Conservation (phyloP, 179 eudicot genomes). For the Spinacia oleracea region DNA sequence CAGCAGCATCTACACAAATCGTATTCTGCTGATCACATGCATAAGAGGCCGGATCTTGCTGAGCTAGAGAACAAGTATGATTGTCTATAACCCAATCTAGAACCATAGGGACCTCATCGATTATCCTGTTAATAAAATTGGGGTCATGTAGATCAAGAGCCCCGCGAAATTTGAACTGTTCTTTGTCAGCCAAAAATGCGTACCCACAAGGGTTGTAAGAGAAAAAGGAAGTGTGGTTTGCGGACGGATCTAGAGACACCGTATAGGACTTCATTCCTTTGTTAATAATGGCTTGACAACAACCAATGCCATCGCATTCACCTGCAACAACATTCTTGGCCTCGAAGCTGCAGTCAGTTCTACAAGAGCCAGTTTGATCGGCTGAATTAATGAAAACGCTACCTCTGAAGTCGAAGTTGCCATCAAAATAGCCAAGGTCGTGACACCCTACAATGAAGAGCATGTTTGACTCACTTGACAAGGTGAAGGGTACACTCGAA, state of each 20-base stretch:
- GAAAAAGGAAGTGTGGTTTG: not conserved
- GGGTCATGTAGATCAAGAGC: not conserved
- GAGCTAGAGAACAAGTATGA: not conserved
- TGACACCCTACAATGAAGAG: not conserved
- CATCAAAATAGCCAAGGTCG: not conserved
- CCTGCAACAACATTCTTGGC: not conserved
- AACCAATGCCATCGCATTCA: not conserved
- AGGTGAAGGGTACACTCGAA: not conserved
- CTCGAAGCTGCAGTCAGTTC: not conserved
- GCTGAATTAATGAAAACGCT: not conserved
- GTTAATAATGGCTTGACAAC: not conserved
- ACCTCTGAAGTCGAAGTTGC: not conserved
- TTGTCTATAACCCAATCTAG: not conserved
- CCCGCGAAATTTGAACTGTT: not conserved
- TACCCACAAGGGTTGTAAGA: not conserved
- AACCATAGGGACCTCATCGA: not conserved
- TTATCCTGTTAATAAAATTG: not conserved
- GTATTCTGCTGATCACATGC: not conserved
- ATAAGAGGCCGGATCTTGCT: not conserved
- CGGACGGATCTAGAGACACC: rapidly evolving
- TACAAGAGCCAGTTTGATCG: not conserved
- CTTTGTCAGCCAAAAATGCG: not conserved
- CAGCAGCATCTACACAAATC: not conserved
- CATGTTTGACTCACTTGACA: not conserved
- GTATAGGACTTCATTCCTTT: not conserved